Evolutionary conservation across 1,284 basidiomycete species (phyloP).

Genomic region (Bjerkandera adusta): DNA sequence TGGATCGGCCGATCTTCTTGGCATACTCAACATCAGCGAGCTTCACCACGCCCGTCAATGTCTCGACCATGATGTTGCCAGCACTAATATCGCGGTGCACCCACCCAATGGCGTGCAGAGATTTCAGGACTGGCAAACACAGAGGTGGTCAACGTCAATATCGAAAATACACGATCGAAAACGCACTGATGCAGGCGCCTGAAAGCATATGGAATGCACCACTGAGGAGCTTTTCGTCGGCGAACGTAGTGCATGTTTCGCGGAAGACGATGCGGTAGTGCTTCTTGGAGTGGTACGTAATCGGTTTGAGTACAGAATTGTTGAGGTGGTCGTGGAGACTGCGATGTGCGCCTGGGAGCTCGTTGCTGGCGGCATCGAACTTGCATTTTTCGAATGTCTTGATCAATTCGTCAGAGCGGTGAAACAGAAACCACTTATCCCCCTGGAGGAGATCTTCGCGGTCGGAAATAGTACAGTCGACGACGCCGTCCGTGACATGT

Average conservation of each 20-base stretch:
- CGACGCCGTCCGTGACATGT: not conserved
- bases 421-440: not conserved
- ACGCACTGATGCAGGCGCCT: constrained; percentile 1
- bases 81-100: constrained; percentile 10
- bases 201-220: constrained; percentile 1
- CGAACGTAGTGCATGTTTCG: constrained; percentile 8
- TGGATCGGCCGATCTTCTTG: too few relatives aligned
- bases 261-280: constrained; percentile 15
- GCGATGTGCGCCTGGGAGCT: not conserved
- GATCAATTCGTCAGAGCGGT: too few relatives aligned
- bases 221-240: not conserved
- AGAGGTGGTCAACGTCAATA: not conserved
- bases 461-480: too few relatives aligned
- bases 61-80: constrained; percentile 7
- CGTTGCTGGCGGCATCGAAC: not conserved
- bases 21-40: constrained; percentile 7
- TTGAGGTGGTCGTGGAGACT: not conserved
- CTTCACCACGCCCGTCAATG: not conserved
- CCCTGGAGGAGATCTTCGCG: too few relatives aligned
- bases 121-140: not conserved
- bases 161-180: too few relatives aligned
- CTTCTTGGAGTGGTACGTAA: constrained; percentile 1
- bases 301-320: not conserved
- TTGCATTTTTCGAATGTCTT: not conserved
- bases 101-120: constrained; percentile 3